Base-by-base conservation (phyloP, 352 stramenopile genomes). In the Discostella stelligera region DNA sequence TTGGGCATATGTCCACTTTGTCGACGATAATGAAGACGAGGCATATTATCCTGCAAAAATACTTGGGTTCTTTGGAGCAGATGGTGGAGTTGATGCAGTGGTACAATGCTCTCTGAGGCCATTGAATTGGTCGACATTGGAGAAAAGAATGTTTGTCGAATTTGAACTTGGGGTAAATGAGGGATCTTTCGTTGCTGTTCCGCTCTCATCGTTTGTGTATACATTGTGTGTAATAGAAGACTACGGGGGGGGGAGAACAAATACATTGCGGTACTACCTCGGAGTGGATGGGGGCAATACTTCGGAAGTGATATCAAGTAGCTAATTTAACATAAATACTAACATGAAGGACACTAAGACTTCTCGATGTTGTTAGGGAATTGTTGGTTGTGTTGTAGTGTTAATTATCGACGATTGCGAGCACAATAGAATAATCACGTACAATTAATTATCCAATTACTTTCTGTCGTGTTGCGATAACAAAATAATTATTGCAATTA, bases 1-100 rank as follows among this genome's bases (percentile, higher is more conserved):
- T 58, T 58, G 50, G 50, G 50, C 50, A 58, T 58, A 58, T 10
- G 50, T 58, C 2, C 50, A 58, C 32, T 58, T 32, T n/a, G n/a
- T n/a, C n/a, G n/a, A n/a, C n/a, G n/a, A n/a, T n/a, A n/a, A n/a
- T 32, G 18, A 1, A 58, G 18, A 37, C 9, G 50, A 58, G 32
- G n/a, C 20, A 11, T 58, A 18, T 32, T 58, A 58, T 58, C 50
- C 50, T 16, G 0, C 50, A 4, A 58, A 58, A 58, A 58, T 58
- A 18, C 32, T 58, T n/a, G 50, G 50, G 9, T 58, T 58, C 32
- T 20, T 58, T 30, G 32, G 16, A 32, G 27, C 32, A 37, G 50
- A 58, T 3, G 18, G n/a, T 18, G n/a, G 0, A 58, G 32, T 23
- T 58, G n/a, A 32, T 20, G 50, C 50, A 5, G 50, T 58, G 32